A percentile compares a stretch with the other conserved stretches of the same genome.
These are phyloP conservation scores for Kodamaea suecica DNA, from an alignment of 1,139 yeast species.

Conservation along the genomic window DNA sequence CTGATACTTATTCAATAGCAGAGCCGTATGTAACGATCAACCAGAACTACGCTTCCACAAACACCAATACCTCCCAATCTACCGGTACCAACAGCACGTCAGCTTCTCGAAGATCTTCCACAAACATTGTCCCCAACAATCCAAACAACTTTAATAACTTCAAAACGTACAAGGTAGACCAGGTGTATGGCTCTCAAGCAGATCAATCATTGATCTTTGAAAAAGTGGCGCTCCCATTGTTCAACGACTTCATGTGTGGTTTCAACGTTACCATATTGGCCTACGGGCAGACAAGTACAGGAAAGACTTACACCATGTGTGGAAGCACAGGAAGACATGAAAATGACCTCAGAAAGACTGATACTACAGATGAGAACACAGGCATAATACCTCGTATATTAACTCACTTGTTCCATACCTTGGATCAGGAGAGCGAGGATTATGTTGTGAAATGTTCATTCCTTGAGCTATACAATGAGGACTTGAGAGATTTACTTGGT, in stretches of 20 bases:
- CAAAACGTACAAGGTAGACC: conserved; percentile 66
- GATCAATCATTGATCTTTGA: conserved; percentile 59
- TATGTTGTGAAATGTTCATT: conserved; percentile 66
- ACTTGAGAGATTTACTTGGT: conserved; percentile 56
- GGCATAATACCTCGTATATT: conserved; percentile 72
- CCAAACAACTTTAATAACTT: conserved; percentile 15
- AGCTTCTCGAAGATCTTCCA: conserved; percentile 4
- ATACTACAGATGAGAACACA: conserved; percentile 17
- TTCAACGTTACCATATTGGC: conserved; percentile 80
- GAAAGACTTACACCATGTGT: conserved; percentile 86
- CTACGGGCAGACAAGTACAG: conserved; percentile 89
- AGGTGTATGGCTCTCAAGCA: conserved; percentile 69
- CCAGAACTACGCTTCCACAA: conserved; percentile 26
- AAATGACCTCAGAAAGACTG: not conserved
- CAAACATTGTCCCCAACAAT: conserved; percentile 1
- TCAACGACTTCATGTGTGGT: conserved; percentile 64
- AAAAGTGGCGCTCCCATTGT: conserved; percentile 61
- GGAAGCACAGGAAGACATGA: conserved; percentile 38
- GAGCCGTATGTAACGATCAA: conserved; percentile 42
- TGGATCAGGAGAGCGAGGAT: conserved; percentile 45
- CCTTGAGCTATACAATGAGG: conserved; percentile 73
- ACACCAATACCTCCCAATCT: no score
- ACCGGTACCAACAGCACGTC: not conserved
- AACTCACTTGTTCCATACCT: conserved; percentile 48
- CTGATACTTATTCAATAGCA: conserved; percentile 39